Base-by-base conservation (phyloP, 805 yeast species). In the Saturnispora dispora region DNA sequence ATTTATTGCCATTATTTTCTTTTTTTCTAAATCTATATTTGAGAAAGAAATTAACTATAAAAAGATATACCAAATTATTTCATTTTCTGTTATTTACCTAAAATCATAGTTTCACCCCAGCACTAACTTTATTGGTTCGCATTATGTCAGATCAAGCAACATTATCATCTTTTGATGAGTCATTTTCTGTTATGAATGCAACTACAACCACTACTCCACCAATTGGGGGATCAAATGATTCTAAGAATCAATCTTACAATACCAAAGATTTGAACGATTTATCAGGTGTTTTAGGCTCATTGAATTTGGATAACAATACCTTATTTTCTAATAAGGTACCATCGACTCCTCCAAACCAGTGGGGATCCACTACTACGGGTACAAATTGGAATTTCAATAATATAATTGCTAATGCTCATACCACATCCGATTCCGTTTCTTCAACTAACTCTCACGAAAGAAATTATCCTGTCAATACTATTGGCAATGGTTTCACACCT, bases 221-320 rank as follows among this genome's bases (percentile, higher is more conserved):
- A 32, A 60, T 61, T 46, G 60, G 58, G 36, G 68, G 63, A 15
- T 35, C 58, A 28, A 52, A 37, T 55, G 60, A 45, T 15, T 28
- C 43, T 11, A 52, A 48, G 28, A 37, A 52, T 20, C 17, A 57
- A 52, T 47, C 51, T 53, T 35, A 57, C 53, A 43, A 46, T 27
- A 18, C 28, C 27, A 48, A 60, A 15, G 65, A 62, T 30, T 57
- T 63, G 45, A 64, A 64, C 46, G 79, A 76, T 54, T 69, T 76
- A 43, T 76, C 72, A 27, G 76, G 76, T 15, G 79, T 79, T 20
- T 62, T 76, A 41, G 72, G 71, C 45, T 71, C 72, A 40, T 64
- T 77, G 45, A 71, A 74, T 59, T 65, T 77, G 51, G 78, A 74
- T 33, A 51, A 56, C 27, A 46, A 58, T 41, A 54, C 62, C 5